Evolutionary conservation across 352 stramenopile genomes (phyloP).

Genomic region (Thraustochytrium sp.): DNA sequence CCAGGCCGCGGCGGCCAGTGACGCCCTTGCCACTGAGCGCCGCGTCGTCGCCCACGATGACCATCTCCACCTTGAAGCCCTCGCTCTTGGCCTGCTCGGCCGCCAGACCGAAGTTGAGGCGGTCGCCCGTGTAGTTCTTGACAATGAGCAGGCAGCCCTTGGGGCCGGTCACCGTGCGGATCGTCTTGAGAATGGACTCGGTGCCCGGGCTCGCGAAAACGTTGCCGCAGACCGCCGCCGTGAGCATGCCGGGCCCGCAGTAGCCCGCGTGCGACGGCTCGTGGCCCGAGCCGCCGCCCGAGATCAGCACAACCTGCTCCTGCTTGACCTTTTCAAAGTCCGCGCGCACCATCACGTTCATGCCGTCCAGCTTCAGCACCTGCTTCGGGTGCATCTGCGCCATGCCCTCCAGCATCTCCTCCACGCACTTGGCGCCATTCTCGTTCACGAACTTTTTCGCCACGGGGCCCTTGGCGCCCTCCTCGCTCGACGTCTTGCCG

Average conservation of each 20-base stretch:
- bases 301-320: conserved; percentile 58
- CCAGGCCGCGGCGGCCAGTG: conserved; percentile 88
- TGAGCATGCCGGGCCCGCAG: conserved; percentile 91
- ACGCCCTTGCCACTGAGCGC: conserved; percentile 79
- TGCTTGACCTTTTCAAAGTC: conserved; percentile 39
- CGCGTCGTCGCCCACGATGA: conserved; percentile 91
- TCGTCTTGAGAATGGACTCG: conserved; percentile 85
- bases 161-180: conserved; percentile 67
- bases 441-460: conserved; percentile 40
- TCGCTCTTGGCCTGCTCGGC: conserved; percentile 88
- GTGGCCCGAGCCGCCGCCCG: conserved; percentile 77
- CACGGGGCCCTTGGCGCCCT: neutral
- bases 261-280: conserved; percentile 93
- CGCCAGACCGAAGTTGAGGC: conserved; percentile 96
- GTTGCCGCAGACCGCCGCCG: conserved; percentile 83
- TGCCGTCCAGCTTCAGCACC: conserved; percentile 18
- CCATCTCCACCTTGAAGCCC: conserved; percentile 80
- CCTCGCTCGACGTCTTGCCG: neutral
- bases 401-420: conserved; percentile 42
- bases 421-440: conserved; percentile 23
- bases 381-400: neutral
- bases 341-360: conserved; percentile 44
- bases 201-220: conserved; percentile 93
- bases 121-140: conserved; percentile 98
- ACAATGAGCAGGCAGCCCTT: conserved; percentile 84